Conservation (phyloP, 345 rosid genomes). For the Hibiscus trionum region DNA sequence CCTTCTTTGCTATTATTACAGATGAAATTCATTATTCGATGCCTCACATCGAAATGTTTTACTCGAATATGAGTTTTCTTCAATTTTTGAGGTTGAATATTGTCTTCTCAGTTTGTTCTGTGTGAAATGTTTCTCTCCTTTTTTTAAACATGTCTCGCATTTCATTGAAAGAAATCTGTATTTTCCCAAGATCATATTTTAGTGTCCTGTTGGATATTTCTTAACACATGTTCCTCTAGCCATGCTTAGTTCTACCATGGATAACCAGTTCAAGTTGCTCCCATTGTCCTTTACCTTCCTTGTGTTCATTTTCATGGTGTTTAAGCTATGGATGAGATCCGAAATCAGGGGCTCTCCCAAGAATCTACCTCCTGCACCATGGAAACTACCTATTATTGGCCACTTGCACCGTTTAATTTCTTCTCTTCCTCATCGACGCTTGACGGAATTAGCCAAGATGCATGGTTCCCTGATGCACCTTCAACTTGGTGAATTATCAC, state of each 20-base stretch:
- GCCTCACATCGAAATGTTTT: neutral
- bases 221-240: neutral
- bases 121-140: neutral
- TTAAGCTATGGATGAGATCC: neutral
- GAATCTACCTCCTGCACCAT: conserved; percentile 28
- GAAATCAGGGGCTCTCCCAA: neutral
- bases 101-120: neutral
- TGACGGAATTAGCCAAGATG: conserved; percentile 21
- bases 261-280: neutral
- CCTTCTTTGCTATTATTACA: neutral
- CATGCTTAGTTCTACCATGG: neutral
- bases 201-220: neutral
- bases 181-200: neutral
- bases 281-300: neutral
- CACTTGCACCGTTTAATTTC: conserved; percentile 25
- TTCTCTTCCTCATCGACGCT: conserved; percentile 14
- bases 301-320: neutral
- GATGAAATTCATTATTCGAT: neutral
- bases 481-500: conserved; percentile 20
- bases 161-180: neutral
- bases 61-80: neutral
- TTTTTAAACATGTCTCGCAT: neutral
- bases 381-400: conserved; percentile 27
- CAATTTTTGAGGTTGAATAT: neutral
- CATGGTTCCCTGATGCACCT: conserved; percentile 20